These are phyloP conservation scores for Xylaria nigripes DNA, from an alignment of 495 filamentous ascomycete genomes.

Conservation along the genomic window DNA sequence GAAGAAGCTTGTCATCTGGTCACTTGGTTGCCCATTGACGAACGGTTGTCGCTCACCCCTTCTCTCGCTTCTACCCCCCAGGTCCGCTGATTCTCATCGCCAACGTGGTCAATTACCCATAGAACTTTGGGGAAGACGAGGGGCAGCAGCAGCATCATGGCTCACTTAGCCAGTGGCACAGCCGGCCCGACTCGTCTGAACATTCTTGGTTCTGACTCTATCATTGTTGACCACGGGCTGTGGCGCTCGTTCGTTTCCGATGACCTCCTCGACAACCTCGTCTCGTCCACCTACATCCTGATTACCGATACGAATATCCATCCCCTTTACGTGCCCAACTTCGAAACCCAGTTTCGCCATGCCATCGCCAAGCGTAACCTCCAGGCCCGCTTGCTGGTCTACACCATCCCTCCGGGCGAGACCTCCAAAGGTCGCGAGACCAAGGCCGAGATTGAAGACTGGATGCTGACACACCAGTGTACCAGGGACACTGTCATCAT, in stretches of 20 bases:
- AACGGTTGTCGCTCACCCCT: not conserved
- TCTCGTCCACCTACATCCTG: slow-evolving; percentile 87
- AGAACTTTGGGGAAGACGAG: not conserved
- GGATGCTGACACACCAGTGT: slow-evolving; percentile 88
- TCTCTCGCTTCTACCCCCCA: not conserved
- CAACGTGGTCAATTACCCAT: not conserved
- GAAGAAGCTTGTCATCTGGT: not conserved
- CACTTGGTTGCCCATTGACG: not conserved
- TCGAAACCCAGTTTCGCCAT: slow-evolving; percentile 62
- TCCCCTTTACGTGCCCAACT: slow-evolving; percentile 67
- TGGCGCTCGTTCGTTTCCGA: slow-evolving; percentile 74
- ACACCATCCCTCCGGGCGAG: slow-evolving; percentile 84
- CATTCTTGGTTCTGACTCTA: slow-evolving; percentile 60
- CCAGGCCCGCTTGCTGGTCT: slow-evolving; percentile 68
- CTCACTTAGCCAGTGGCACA: slow-evolving; percentile 8
- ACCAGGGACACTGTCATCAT: slow-evolving; percentile 92
- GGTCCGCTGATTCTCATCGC: not conserved
- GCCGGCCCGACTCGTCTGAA: slow-evolving; percentile 41
- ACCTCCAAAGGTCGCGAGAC: slow-evolving; percentile 86
- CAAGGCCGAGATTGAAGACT: slow-evolving; percentile 93
- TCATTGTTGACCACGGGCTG: slow-evolving; percentile 85
- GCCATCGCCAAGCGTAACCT: slow-evolving; percentile 38
- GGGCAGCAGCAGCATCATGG: slow-evolving; percentile 15
- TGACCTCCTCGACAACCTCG: slow-evolving; percentile 69
- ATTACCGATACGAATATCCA: slow-evolving; percentile 93